A percentile compares a stretch with the other conserved stretches of the same genome.
These are phyloP conservation scores for Saprolegnia diclina DNA, from an alignment of 352 stramenopile genomes.

Conservation along the genomic window DNA sequence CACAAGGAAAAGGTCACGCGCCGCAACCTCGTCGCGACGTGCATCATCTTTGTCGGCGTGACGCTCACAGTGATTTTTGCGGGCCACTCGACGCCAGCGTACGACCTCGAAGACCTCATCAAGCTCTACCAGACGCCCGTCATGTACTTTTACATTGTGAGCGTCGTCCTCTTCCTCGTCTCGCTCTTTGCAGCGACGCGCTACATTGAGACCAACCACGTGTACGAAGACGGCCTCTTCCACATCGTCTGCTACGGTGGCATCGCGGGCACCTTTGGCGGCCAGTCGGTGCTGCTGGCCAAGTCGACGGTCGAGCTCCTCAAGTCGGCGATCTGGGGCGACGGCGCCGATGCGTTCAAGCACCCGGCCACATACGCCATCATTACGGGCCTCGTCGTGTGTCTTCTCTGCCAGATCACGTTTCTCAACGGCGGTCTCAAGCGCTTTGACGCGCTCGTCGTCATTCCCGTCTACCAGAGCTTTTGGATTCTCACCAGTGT, in stretches of 20 bases:
- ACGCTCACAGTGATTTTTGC: conserved; percentile 87
- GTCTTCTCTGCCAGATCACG: conserved; percentile 74
- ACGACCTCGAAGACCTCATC: conserved; percentile 82
- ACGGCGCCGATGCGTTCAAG: conserved; percentile 69
- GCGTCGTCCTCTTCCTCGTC: conserved; percentile 61
- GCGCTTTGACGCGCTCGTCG: conserved; percentile 83
- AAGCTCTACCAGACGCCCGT: conserved; percentile 65
- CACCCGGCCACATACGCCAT: conserved; percentile 79
- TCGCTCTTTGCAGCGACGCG: conserved; percentile 53
- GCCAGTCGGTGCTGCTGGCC: conserved; percentile 82
- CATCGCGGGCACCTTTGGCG: conserved; percentile 84
- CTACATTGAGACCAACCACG: conserved; percentile 71
- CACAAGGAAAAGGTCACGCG: conserved; percentile 84
- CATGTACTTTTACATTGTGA: conserved; percentile 81
- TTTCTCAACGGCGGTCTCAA: conserved; percentile 86
- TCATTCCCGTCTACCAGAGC: conserved; percentile 88
- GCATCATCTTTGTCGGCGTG: conserved; percentile 85
- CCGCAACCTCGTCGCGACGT: conserved; percentile 73
- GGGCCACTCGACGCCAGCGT: conserved; percentile 76
- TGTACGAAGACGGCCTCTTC: conserved; percentile 57
- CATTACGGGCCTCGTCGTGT: conserved; percentile 53
- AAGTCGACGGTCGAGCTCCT: conserved; percentile 87
- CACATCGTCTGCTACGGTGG: conserved; percentile 85
- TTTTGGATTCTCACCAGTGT: conserved; percentile 89
- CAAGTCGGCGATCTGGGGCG: conserved; percentile 86